These are phyloP conservation scores for Xerocomellus amylosporus DNA, from an alignment of 768 basidiomycete genomes.

Conservation along the genomic window DNA sequence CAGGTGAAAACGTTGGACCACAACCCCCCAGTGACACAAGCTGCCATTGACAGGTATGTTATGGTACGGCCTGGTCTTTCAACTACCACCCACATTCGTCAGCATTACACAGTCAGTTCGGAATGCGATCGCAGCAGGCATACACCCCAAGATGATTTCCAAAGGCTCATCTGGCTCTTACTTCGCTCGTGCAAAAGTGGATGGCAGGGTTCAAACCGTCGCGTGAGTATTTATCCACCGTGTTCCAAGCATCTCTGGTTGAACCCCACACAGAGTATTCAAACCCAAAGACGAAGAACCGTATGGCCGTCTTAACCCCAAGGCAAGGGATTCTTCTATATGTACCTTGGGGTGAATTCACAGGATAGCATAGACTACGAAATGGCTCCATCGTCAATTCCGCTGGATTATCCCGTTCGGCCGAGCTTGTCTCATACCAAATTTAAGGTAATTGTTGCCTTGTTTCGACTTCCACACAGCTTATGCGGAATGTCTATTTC, in stretches of 20 bases:
- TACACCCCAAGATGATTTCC: conserved; percentile 87
- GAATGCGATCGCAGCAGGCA: conserved; percentile 67
- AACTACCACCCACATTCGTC: conserved; percentile 9
- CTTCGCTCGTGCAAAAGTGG: conserved; percentile 82
- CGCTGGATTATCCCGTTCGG: conserved; percentile 91
- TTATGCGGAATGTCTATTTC: background rate
- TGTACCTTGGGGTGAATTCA: no score
- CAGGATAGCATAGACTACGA: conserved; percentile 58
- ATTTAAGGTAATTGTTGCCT: conserved; percentile 57
- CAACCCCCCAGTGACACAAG: conserved; percentile 69
- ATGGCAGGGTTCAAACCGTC: conserved; percentile 73
- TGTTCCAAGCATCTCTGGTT: background rate
- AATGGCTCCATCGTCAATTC: conserved; percentile 88
- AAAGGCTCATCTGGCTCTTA: conserved; percentile 91
- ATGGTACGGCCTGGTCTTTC: background rate
- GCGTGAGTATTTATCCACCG: conserved; percentile 49
- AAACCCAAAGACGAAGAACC: conserved; percentile 92
- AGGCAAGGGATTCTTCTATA: conserved; percentile 44
- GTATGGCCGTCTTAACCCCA: conserved; percentile 84
- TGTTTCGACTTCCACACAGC: background rate
- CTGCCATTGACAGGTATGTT: conserved; percentile 66
- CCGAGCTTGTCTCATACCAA: conserved; percentile 83
- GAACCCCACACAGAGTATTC: conserved; percentile 58
- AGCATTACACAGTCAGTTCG: conserved; percentile 66
- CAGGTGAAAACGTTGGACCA: conserved; percentile 83